Percentiles rank a stretch among this genome's conserved stretches.
Conservation (phyloP, 192 early-diverging fungal genomes). For the Coemansia sp. region DNA sequence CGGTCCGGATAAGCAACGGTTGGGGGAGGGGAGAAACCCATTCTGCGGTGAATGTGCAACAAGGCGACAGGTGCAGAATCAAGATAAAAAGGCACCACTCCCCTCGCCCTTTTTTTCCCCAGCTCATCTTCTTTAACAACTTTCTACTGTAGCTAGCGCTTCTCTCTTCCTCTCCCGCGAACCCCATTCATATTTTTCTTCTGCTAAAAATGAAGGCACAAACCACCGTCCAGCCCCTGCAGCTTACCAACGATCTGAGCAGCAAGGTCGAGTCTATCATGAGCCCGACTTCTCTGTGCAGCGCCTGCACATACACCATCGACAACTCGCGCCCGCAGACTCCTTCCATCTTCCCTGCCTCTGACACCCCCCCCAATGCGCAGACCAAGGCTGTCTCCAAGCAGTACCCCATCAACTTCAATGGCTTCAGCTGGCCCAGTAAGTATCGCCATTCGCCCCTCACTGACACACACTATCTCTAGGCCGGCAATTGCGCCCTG, state of each 20-base stretch:
- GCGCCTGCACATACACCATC: constrained; percentile 5
- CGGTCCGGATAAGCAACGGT: background rate
- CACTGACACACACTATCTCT: background rate
- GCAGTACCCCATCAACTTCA: constrained; percentile 57
- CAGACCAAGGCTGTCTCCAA: background rate
- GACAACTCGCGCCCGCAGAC: constrained; percentile 37
- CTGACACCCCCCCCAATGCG: constrained; percentile 1
- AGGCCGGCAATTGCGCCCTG: background rate
- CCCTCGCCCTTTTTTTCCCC: background rate
- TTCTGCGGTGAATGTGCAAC: background rate
- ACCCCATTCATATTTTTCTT: background rate
- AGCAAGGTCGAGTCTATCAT: constrained; percentile 5
- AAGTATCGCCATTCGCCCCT: constrained; percentile 33
- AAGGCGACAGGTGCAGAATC: background rate
- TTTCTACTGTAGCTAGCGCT: background rate
- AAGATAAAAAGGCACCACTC: background rate
- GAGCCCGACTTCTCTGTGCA: constrained; percentile 10
- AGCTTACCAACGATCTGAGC: constrained; percentile 6
- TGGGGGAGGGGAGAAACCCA: constrained; percentile 1
- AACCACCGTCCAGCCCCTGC: background rate
- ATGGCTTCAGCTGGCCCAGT: constrained; percentile 84
- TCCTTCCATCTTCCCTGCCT: constrained; percentile 39
- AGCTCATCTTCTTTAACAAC: background rate
- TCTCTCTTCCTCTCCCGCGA: background rate
- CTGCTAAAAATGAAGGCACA: constrained; percentile 5